These are phyloP conservation scores for Aphanomyces astaci DNA, from an alignment of 352 stramenopile species.

Conservation along the genomic window DNA sequence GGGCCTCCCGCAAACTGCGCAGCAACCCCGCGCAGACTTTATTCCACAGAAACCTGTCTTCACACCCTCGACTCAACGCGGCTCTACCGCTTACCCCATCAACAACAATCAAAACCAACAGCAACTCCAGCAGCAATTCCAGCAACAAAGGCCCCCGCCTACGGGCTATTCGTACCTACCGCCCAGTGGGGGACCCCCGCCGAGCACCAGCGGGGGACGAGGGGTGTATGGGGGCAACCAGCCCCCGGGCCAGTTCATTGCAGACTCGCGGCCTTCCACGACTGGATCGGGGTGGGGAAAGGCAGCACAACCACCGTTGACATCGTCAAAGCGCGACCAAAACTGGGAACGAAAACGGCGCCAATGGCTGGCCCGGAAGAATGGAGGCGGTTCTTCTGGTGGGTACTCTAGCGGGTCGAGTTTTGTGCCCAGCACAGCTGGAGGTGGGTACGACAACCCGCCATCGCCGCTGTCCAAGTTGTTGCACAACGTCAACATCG, in stretches of 20 bases:
- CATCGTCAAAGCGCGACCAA: constrained; percentile 67
- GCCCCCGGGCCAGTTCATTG: neutral
- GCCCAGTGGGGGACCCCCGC: constrained; percentile 5
- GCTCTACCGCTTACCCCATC: neutral
- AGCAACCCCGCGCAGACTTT: constrained; percentile 1
- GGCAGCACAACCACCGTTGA: constrained; percentile 51
- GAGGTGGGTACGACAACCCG: constrained; percentile 28
- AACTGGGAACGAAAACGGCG: constrained; percentile 75
- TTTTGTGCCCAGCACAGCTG: constrained; percentile 12
- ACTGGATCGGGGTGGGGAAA: constrained; percentile 25
- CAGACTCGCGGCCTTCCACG: constrained; percentile 12
- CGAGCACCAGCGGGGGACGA: neutral
- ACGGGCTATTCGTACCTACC: constrained; percentile 19
- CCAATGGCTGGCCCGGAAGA: constrained; percentile 55
- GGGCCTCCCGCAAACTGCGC: neutral
- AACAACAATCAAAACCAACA: neutral
- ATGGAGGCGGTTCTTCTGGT: constrained; percentile 26
- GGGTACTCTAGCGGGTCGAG: constrained; percentile 7
- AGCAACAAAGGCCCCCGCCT: constrained; percentile 22
- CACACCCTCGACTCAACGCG: constrained; percentile 10
- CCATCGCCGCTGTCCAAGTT: constrained; percentile 66
- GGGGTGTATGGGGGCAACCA: neutral
- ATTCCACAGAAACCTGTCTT: constrained; percentile 26
- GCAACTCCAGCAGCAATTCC: constrained; percentile 9
- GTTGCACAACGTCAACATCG: constrained; percentile 46